Conservation (phyloP, 2,329 filamentous ascomycete species). For the Zalaria obscura region DNA sequence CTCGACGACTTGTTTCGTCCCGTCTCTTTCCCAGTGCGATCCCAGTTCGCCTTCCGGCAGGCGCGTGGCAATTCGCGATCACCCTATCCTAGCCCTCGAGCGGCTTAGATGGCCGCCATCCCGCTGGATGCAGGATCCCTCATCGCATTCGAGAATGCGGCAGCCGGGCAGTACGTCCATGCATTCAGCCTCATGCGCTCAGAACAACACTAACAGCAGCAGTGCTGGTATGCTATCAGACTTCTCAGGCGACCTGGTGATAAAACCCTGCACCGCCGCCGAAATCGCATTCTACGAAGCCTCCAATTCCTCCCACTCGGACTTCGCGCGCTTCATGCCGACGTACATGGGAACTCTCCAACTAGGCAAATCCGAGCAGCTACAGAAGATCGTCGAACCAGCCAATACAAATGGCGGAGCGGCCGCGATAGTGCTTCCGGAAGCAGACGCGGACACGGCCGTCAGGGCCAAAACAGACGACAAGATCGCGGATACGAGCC, state of each 20-base stretch:
- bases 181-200: too few species aligned
- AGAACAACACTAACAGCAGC: constrained; percentile 5
- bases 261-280: constrained; percentile 79
- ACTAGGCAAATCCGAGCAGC: constrained; percentile 33
- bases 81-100: too few species aligned
- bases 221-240: constrained; percentile 88
- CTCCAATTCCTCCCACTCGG: constrained; percentile 48
- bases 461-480: constrained; percentile 3
- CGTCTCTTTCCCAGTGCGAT: too few species aligned
- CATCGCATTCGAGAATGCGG: constrained; percentile 57
- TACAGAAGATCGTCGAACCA: constrained; percentile 1
- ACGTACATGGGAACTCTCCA: constrained; percentile 67
- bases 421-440: constrained; percentile 5
- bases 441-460: constrained; percentile 2
- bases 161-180: constrained; percentile 68
- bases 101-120: constrained; percentile 13
- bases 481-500: constrained; percentile 7
- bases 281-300: constrained; percentile 88
- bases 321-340: constrained; percentile 71
- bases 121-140: constrained; percentile 48
- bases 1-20: too few species aligned
- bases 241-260: constrained; percentile 67
- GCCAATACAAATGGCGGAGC: background rate
- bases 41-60: too few species aligned
- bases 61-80: too few species aligned